Base-by-base conservation (phyloP, 73 alveolate genomes). In the Uronychia binucleata region DNA sequence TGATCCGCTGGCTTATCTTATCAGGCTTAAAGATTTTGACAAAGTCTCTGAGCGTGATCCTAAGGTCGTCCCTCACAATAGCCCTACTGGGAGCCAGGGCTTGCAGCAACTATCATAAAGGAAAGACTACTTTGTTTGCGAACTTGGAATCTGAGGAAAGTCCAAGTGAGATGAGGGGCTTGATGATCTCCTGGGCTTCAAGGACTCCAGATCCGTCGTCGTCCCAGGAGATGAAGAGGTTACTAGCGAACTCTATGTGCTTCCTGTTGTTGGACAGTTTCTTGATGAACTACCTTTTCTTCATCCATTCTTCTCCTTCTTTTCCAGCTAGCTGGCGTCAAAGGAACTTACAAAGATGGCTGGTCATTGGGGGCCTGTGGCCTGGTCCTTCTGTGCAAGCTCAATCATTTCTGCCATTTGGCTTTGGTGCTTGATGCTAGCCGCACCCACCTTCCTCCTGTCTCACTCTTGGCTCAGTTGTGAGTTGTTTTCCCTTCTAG, bases 141-240 rank as follows among this genome's bases (percentile, higher is more conserved):
- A 90, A 90, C 34, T 75, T 79, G 0, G 92, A 86, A 59, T 90
- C 96, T 32, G 91, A 58, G 0, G 93, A 86, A 28, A 90, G 86
- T 34, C 96, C 96, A 57, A 90, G 30, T 8, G 91, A 82, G 32
- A 90, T 74, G 0, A 90, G 59, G 1, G 96, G 93, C 76, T 86
- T 90, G 1, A 86, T 86, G 25, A 90, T 79, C 80, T 90, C 96
- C 30, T 86, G 83, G 28, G 96, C 60, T 29, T 86, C 89, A 19
- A 90, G 80, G 13, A 59, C 85, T 8, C 96, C 96, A n/a, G 91
- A 67, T 26, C 96, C 96, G 34, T 90, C 96, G 33, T 85, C 96
- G 59, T 90, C 96, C 96, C 96, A 90, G 29, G 91, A 59, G 27
- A 90, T 34, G 60, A 90, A 90, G 29, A 90, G 77, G 78, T 90